Base-by-base conservation (phyloP, 305 asterid genomes). In the Plantago coronopus region DNA sequence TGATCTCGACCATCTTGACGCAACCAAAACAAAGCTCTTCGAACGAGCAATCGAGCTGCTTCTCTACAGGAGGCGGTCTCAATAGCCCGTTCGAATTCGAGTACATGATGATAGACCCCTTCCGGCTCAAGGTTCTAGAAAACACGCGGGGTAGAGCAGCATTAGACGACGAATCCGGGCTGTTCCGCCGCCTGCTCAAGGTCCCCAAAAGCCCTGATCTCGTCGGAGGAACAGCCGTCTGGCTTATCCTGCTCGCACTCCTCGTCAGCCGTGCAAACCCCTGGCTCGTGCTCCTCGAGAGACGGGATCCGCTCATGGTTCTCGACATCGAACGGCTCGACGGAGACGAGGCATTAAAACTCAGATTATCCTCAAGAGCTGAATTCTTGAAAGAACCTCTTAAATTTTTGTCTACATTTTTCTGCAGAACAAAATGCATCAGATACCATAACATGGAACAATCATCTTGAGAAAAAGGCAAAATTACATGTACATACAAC, bases 1-100 rank as follows among this genome's bases (percentile, higher is more conserved):
- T 74, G 73, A 81, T 72, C 63, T 57, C 68, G 42, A 79, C 77
- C 76, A 78, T 80, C 85, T 84, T 86, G 67, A 77, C 42, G 69
- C 89, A 75, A 42, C 95, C 95, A 42, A 84, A 83, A 57, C 95
- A 89, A 42, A 89, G 76, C 73, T 89, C 95, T 62, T 89, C 91
- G 12, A 89, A 85, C 25, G 89, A 81, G 77, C 97, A 89, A 1
- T 89, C 85, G 13, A 89, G 85, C 40, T 76, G 78, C 66, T 58
- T 51, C 66, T 75, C 86, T 70, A 73, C 74, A 1, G 91, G 64
- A 1, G 82, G 77, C 4, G 88, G 94, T 51, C 79, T 89, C 22
- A 80, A 22, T 44, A 81, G 56, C 31, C 89, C 89, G 27, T 60
- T 62, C 1, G 95, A 86, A 77, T 70, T 83, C 0, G 95, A 79